Evolutionary conservation across 352 stramenopile species (phyloP), one percentile per base, ranked within the genome.

Genomic region (Phytophthora agathidicida): DNA sequence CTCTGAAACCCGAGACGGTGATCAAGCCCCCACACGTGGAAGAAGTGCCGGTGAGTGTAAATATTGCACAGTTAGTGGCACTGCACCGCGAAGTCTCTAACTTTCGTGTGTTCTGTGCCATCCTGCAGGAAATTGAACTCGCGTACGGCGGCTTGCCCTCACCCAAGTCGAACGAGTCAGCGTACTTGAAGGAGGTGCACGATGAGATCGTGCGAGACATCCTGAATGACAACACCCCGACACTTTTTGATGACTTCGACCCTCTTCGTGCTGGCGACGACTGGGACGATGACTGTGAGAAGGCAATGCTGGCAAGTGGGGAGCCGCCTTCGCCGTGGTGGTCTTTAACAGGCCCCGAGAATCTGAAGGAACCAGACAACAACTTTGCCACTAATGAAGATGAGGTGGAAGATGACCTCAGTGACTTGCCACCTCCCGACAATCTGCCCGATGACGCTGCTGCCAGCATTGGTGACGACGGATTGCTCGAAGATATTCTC

Each of bases 111-210:
- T 13, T 17, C 11, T n/a, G 44, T 24, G 9, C 22, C 5, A 20
- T 17, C 14, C 10, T 52, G 13, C 26, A 91, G 83, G 79, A 94
- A 16, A 83, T 93, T 37, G 85, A 94, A 26, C 54, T 68, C 28
- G 81, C 86, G 14, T 92, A 91, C 42, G 86, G 86, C 24, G 86
- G 86, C 16, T 20, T 94, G 7, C 38, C 77, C 5, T 77, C 68
- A 1, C 53, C 62, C 0, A 56, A 57, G 19, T 38, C 62, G 2
- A n/a, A n/a, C n/a, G 67, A 87, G 16, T 65, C 60, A 1, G 58
- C 45, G 0, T 82, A 80, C 41, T 33, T 88, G n/a, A 61, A 72
- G 13, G 53, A 52, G n/a, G 57, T 94, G 10, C 69, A 65, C 23
- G 52, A 86, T 28, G 81, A 89, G 24, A 80, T 91, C 24, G 36